Conservation (phyloP, 202 grass and related monocot genomes). For the Panicum virgatum region DNA sequence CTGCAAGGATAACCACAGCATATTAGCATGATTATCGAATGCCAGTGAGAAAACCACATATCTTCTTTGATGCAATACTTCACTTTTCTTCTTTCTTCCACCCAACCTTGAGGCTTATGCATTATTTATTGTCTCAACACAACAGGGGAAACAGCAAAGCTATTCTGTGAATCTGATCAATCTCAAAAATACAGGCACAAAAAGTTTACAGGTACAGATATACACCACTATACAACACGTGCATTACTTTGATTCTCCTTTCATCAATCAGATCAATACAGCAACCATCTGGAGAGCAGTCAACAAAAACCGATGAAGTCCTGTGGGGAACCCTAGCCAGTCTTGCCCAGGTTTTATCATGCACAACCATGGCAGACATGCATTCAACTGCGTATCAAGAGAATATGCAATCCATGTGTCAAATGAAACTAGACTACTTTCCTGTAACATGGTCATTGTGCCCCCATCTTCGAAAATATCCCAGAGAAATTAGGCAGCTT, state of each 20-base stretch:
- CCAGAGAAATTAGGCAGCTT: slow-evolving; percentile 97
- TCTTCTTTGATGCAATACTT: slow-evolving; percentile 30
- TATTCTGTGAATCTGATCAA: slow-evolving; percentile 43
- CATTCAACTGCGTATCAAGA: not conserved
- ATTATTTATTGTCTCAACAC: slow-evolving; percentile 37
- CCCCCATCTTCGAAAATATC: slow-evolving; percentile 87
- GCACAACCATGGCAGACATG: not conserved
- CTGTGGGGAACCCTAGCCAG: slow-evolving; percentile 12
- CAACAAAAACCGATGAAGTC: slow-evolving; percentile 1
- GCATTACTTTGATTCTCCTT: slow-evolving; percentile 37
- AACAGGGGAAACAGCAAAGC: slow-evolving; percentile 31
- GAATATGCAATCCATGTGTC: slow-evolving; percentile 30
- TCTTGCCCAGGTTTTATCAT: slow-evolving; percentile 15
- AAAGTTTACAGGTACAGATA: slow-evolving; percentile 47
- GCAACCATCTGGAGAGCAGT: slow-evolving; percentile 1
- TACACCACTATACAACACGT: slow-evolving; percentile 47
- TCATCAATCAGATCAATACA: slow-evolving; percentile 8
- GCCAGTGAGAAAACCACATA: not conserved
- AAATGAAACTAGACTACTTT: slow-evolving; percentile 39
- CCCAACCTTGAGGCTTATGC: slow-evolving; percentile 18
- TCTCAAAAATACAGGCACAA: slow-evolving; percentile 31
- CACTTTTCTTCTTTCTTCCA: slow-evolving; percentile 29
- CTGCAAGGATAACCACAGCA: no score
- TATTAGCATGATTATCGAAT: no score
- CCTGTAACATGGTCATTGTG: slow-evolving; percentile 41